phyloP scores from a whole-genome alignment of 257 asterid genomes.

The Nyctanthes arbortristis region DNA sequence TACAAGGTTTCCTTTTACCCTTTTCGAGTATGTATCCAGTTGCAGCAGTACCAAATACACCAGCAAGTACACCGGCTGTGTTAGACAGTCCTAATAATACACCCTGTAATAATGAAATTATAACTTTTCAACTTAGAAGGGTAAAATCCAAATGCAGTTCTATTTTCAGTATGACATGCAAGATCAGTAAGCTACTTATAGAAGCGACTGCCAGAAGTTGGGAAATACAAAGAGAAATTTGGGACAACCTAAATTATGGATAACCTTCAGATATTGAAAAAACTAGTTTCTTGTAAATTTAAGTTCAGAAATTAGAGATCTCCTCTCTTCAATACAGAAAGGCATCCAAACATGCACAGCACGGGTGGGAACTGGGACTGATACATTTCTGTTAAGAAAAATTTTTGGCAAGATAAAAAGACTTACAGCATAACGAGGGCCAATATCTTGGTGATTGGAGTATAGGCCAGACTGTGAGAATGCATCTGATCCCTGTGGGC shows the following conservation, averaged over 20 bases:
- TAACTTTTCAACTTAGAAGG: background rate
- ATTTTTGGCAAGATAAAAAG: conserved; percentile 12
- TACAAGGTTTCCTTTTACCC: conserved; percentile 44
- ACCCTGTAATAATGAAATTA: conserved; percentile 56
- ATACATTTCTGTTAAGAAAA: background rate
- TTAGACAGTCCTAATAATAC: conserved; percentile 84
- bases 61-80: conserved; percentile 98
- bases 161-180: background rate
- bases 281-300: background rate
- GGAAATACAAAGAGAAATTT: background rate
- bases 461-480: conserved; percentile 96
- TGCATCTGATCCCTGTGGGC: conserved; percentile 86
- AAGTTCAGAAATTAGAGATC: background rate
- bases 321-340: background rate
- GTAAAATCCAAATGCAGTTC: background rate
- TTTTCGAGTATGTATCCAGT: conserved; percentile 96
- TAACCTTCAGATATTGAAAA: background rate
- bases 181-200: background rate
- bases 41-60: conserved; percentile 96
- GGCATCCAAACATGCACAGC: background rate
- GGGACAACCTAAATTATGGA: background rate
- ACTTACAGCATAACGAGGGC: conserved; percentile 94
- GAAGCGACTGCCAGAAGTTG: background rate
- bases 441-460: conserved; percentile 98
- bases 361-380: conserved; percentile 4